Percentiles rank a stretch among this genome's conserved stretches.
phyloP scores from a whole-genome alignment of 75 land plant species.

The Picea sitchensis region DNA sequence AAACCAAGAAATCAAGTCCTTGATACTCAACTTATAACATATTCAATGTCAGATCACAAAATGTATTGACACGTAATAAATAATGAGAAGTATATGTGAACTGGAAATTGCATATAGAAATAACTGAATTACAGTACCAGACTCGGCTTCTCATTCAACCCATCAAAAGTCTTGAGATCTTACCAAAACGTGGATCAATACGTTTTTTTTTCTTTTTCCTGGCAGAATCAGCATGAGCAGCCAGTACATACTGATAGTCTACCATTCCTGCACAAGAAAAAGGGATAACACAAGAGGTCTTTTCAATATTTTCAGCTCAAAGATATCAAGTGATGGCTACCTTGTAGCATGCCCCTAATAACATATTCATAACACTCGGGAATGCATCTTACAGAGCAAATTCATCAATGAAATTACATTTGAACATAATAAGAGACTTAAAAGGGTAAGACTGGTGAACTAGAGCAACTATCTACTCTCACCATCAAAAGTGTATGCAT shows the following conservation, averaged over 20 bases:
- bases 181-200: conserved; percentile 34
- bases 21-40: too few species aligned
- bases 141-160: neutral
- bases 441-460: neutral
- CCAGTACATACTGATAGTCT: conserved; percentile 87
- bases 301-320: neutral
- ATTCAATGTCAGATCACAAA: too few species aligned
- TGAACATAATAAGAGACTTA: neutral
- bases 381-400: neutral
- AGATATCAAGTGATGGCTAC: neutral
- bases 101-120: neutral
- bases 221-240: conserved; percentile 72
- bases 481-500: conserved; percentile 87
- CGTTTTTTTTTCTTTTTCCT: conserved; percentile 54
- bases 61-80: neutral
- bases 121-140: neutral
- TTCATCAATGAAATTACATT: neutral
- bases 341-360: neutral
- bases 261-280: conserved; percentile 64
- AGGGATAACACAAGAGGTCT: neutral
- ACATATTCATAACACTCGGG: neutral
- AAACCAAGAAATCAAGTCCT: neutral
- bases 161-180: neutral
- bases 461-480: conserved; percentile 13
- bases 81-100: neutral